Evolutionary conservation across 768 basidiomycete genomes (phyloP), one percentile per base, ranked within the genome.

Genomic region (Neoboletus magnificus): DNA sequence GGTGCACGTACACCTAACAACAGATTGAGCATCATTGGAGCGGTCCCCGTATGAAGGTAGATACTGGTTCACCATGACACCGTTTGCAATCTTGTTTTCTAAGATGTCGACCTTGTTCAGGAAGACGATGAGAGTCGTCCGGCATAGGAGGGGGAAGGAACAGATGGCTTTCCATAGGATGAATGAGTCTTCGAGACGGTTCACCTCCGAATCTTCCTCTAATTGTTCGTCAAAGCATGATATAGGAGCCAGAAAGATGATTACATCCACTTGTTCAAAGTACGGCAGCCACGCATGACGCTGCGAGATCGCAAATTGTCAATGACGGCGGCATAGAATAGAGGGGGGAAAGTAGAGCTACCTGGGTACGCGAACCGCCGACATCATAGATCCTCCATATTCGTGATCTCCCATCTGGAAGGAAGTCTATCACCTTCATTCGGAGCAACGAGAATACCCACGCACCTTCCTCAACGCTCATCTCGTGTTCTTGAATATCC

Each of bases 371-470:
- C 56, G 84, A 86, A 18, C 85, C 88, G 32, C 86, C 87, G 46
- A 90, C 89, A 65, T 91, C 88, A 70, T 84, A 91, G 54, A 91
- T 83, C 36, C 78, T 76, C 88, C 87, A 91, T 65, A 82, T 82
- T 73, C 75, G 75, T 37, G 69, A 71, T 46, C 74, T 71, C 15
- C 63, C 74, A 65, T 67, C 65, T 68, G 52, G 35, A 59, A 54
- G 42, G 8, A 30, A 7, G 20, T 41, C 7, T 51, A 3, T 27
- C n/a, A 13, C 4, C 27, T 32, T 29, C 37, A 32, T 22, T 12
- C 10, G 13, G 12, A 25, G 16, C 8, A 39, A 33, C 11, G 16
- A 18, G 6, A 27, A 5, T 10, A 16, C 10, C 4, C 0, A 49
- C 65, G 29, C 29, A 71, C 71, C 61, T 42, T 68, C 59, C 22